A percentile compares a stretch with the other conserved stretches of the same genome.
Evolutionary conservation across 345 rosid genomes (phyloP).

Genomic region (thale cress (Arabidopsis thaliana)): DNA sequence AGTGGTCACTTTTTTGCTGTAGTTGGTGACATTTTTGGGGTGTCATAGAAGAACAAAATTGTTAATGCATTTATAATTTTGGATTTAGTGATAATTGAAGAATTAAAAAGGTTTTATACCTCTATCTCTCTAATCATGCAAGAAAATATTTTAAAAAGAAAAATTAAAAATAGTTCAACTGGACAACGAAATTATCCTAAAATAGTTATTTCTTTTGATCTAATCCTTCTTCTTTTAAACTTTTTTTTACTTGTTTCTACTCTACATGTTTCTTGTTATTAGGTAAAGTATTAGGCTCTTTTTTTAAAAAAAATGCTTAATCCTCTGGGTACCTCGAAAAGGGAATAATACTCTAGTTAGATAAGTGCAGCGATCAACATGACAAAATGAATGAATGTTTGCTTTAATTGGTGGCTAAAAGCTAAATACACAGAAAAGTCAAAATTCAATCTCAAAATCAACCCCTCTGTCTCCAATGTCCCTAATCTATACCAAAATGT

Average conservation of each 20-base stretch:
- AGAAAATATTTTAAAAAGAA: not conserved
- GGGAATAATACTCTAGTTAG: not conserved
- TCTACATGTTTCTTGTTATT: constrained; percentile 5
- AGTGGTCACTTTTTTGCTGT: too few relatives aligned
- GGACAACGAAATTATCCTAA: not conserved
- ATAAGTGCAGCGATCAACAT: constrained; percentile 15
- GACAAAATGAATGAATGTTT: constrained; percentile 19
- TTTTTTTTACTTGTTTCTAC: not conserved
- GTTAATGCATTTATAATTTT: not conserved
- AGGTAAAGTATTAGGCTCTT: not conserved
- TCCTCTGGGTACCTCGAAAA: not conserved
- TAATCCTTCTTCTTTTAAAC: not conserved
- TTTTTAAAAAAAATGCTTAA: not conserved
- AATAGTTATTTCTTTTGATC: not conserved
- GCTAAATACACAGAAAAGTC: constrained; percentile 14
- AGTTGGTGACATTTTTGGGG: not conserved
- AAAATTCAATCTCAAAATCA: constrained; percentile 4
- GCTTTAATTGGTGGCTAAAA: constrained; percentile 21
- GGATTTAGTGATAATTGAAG: not conserved
- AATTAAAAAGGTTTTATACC: not conserved
- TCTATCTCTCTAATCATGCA: constrained; percentile 19
- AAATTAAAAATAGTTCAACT: not conserved
- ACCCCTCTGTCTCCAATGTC: not conserved
- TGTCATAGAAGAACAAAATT: not conserved
- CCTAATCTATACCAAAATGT: constrained; percentile 5